Evolutionary conservation across 164 flowering plant genomes (phyloP), one percentile per base, ranked within the genome.

Genomic region (Kalanchoe fedtschenkoi): DNA sequence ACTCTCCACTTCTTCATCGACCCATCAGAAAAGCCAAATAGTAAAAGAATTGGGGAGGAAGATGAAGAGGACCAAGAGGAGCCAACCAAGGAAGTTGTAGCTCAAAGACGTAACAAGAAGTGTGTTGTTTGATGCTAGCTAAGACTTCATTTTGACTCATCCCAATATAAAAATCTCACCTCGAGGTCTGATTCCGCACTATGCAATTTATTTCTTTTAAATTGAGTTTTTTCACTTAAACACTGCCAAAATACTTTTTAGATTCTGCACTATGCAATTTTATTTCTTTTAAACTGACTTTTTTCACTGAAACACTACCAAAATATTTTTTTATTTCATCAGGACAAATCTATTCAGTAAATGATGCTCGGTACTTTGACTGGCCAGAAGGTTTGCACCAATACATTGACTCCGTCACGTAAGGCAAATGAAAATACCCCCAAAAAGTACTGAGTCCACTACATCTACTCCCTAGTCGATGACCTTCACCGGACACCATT

Each of bases 321-420:
- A n/a, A n/a, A n/a, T n/a, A n/a, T 9, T 57, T 29, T 65, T 46
- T 26, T 76, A 28, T 63, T n/a, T n/a, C n/a, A n/a, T n/a, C 92
- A 89, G 98, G 98, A 8, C 98, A 93, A 82, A 89, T 93, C 16
- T 93, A 93, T 75, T 93, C 97, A 30, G 96, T 93, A 13, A 93
- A 93, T 67, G 98, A 93, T 79, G 98, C 98, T 21, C 74, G 97
- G 22, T 93, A 89, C 65, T 93, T 89, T 64, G 98, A 89, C 75
- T 93, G 98, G 98, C 97, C 98, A 14, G 91, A 89, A 69, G 98
- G 97, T 24, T 74, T 93, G 44, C 81, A 87, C 77, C 66, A 62
- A 44, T 93, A 93, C 44, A 90, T 89, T 29, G 97, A 93, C 75
- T 89, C 95, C 17, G 77, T 89, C n/a, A 76, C 97, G 72, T 97